These are phyloP conservation scores for Sugiyamaella paludigena DNA, from an alignment of 1,139 yeast genomes.

Conservation along the genomic window DNA sequence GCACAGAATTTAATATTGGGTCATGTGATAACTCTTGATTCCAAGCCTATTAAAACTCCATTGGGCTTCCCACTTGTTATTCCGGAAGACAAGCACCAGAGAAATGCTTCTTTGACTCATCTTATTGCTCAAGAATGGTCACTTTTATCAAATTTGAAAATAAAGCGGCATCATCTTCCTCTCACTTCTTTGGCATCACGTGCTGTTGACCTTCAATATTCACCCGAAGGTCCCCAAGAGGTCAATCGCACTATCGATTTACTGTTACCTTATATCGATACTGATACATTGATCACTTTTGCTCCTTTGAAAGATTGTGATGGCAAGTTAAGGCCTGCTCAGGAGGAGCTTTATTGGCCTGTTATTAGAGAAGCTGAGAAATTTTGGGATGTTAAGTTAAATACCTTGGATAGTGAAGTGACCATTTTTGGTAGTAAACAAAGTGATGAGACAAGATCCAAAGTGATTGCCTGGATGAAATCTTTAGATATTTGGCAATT, in stretches of 20 bases:
- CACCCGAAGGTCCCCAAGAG: conserved; percentile 27
- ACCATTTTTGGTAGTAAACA: conserved; percentile 83
- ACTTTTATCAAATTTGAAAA: conserved; percentile 62
- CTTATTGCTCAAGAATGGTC: conserved; percentile 88
- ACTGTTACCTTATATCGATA: conserved; percentile 78
- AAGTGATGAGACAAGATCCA: conserved; percentile 53
- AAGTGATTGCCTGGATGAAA: conserved; percentile 65
- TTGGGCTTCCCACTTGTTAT: conserved; percentile 67
- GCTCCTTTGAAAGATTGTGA: conserved; percentile 81
- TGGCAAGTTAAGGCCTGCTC: conserved; percentile 73
- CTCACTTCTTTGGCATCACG: conserved; percentile 84
- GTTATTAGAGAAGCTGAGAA: conserved; percentile 65
- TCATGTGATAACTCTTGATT: conserved; percentile 64
- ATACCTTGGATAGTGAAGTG: conserved; percentile 74
- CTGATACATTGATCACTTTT: conserved; percentile 86
- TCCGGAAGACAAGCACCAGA: conserved; percentile 50
- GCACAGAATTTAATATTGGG: conserved; percentile 27
- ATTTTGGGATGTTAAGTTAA: conserved; percentile 53
- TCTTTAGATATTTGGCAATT: conserved; percentile 68
- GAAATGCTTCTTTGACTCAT: conserved; percentile 53
- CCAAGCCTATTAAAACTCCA: conserved; percentile 80
- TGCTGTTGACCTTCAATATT: conserved; percentile 57
- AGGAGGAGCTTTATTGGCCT: conserved; percentile 73
- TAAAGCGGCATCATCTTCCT: conserved; percentile 80
- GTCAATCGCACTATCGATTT: conserved; percentile 30